Base-by-base conservation (phyloP, 129 eudicot species). In the Cynara cardunculus region DNA sequence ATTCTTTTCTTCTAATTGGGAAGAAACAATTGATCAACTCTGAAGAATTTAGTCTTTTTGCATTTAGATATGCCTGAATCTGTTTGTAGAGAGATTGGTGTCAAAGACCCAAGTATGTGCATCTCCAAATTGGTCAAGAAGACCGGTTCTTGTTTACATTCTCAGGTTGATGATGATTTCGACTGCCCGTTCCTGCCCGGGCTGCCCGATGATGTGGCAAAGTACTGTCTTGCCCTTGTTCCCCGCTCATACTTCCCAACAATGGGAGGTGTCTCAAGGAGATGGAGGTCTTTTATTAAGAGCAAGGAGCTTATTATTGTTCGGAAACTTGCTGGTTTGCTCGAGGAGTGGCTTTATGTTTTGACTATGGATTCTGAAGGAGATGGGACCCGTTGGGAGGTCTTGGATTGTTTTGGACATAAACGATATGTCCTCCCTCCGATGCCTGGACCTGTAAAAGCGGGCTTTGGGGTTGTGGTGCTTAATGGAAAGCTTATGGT, bases 301-400 rank as follows among this genome's bases (percentile, higher is more conserved):
- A 95, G 97, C 80, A 92, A 89, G 39, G 99, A 95, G 84, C 89
- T 95, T 61, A 89, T 89, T 28, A 84, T 87, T 68, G 94, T 92
- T 9, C 77, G 97, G 18, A 92, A 83, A 80, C 87, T 89, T 84
- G 97, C 97, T 73, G 99, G 99, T 26, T 46, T 84, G 78, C 86
- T 92, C 26, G 95, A 95, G 75, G 99, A 92, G 66, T 95, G 99
- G 99, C 90, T 95, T 22, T 95, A 95, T 83, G 84, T 95, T 61
- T 74, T 95, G 78, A 92, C 89, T 5, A 70, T 75, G 77, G 92
- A 82, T 73, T 83, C 81, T 78, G 97, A 89, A 83, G 97, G 97
- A 49, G 88, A 85, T 4, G 92, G 88, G 84, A 88, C 92, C 88
- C 97, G 75, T 22, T 95, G 99, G 99, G 97, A 95, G 87, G 99